Conservation (phyloP, 768 basidiomycete genomes). For the Lactifluus rugatus region DNA sequence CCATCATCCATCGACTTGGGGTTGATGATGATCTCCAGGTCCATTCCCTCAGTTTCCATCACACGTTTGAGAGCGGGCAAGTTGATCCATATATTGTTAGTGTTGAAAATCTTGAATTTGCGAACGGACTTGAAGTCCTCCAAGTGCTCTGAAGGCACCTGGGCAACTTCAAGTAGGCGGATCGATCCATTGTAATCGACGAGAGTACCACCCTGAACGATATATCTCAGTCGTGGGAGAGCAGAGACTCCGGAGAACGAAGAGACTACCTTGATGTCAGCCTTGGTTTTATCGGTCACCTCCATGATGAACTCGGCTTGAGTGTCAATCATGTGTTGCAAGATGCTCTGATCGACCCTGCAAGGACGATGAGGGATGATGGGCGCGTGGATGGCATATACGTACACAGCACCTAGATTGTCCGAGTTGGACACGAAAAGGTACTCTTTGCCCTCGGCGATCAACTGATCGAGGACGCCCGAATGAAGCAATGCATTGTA, state of each 20-base stretch:
- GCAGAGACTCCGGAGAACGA: not conserved
- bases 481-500: conserved; percentile 65
- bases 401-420: conserved; percentile 58
- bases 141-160: conserved; percentile 61
- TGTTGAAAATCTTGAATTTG: conserved; percentile 78
- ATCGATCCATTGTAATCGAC: conserved; percentile 61
- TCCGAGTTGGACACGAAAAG: conserved; percentile 73
- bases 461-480: conserved; percentile 62
- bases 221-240: not conserved
- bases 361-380: conserved; percentile 8
- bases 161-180: conserved; percentile 66
- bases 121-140: conserved; percentile 68
- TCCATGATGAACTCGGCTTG: conserved; percentile 66
- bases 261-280: conserved; percentile 48
- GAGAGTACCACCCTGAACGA: conserved; percentile 44
- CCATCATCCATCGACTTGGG: conserved; percentile 61
- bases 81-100: conserved; percentile 56
- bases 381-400: not conserved
- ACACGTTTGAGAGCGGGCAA: conserved; percentile 59
- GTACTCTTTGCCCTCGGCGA: conserved; percentile 66
- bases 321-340: conserved; percentile 54
- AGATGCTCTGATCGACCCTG: conserved; percentile 58
- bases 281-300: conserved; percentile 77
- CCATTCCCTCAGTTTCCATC: conserved; percentile 57
- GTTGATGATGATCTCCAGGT: conserved; percentile 76